Evolutionary conservation across 2,329 filamentous ascomycete species (phyloP), one percentile per base, ranked within the genome.

Genomic region (Lojkania enalia): DNA sequence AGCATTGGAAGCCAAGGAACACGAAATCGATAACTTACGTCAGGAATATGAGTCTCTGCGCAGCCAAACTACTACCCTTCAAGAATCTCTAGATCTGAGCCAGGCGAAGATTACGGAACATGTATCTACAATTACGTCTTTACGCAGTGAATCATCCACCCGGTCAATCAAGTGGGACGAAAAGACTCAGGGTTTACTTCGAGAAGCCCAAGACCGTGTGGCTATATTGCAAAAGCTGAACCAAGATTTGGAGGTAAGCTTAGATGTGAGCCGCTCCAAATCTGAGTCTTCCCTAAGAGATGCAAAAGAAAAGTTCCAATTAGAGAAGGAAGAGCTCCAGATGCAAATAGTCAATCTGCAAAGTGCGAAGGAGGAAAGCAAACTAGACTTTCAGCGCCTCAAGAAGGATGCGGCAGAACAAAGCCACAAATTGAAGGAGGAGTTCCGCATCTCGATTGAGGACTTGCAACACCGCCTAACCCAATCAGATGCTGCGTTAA

Each of bases 61-160:
- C 15, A 42, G 19, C 3, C 27, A 44, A 19, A 29, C 44, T 1
- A 20, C 44, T 2, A 35, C 36, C 3, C 27, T 53, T 9, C 44
- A 60, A 20, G 27, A 36, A n/a, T 36, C 44, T 5, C n/a, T 38
- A 4, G 40, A 47, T 6, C 30, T 49, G 14, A 20, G 48, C 15
- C 40, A 54, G 20, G 11, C 32, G 20, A 44, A 60, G 19, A 4
- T 56, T 4, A 29, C 38, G 3, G 49, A 51, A 19, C 39, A 58
- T 3, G 27, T 48, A 3, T 44, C 43, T 9, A 35, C 23, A 2
- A 43, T 58, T 3, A 43, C 54, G 3, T 35, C 12, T 2, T 30
- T 60, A 19, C 42, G 45, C 4, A 45, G 49, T n/a, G 48, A 64
- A 15, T 11, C 40, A 11, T 39, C 60, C 9, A 5, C 19, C 7